Percentiles rank a stretch among this genome's conserved stretches.
Evolutionary conservation across 1,284 basidiomycete genomes (phyloP).

Genomic region (Anthracocystis panici-leucophaei): DNA sequence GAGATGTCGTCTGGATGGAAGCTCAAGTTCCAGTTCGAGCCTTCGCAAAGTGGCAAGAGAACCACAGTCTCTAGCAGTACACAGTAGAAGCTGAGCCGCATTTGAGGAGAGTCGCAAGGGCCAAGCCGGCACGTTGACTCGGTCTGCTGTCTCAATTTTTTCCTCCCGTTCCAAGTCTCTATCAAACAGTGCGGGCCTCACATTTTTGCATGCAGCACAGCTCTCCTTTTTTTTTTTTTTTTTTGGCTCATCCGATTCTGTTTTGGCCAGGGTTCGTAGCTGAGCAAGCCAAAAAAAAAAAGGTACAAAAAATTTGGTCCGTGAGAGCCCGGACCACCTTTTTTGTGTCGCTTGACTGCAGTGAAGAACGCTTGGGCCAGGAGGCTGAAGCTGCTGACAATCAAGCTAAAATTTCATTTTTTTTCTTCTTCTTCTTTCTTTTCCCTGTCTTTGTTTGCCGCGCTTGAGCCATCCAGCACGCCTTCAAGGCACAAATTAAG

Average conservation of each 20-base stretch:
- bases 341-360: neutral
- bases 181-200: constrained; percentile 6
- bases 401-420: neutral
- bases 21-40: neutral
- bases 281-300: neutral
- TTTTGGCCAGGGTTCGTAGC: neutral
- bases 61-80: neutral
- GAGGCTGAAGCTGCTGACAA: neutral
- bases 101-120: neutral
- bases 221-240: neutral
- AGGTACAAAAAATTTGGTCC: constrained; percentile 3
- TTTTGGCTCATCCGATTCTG: neutral
- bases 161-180: neutral
- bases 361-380: neutral
- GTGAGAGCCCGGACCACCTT: constrained; percentile 9
- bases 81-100: constrained; percentile 2
- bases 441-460: neutral
- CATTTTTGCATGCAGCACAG: neutral
- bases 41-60: neutral
- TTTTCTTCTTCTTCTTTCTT: neutral
- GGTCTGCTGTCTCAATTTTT: constrained; percentile 5
- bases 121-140: constrained; percentile 6
- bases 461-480: constrained; percentile 3
- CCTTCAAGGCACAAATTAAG: neutral
- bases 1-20: no score